Percentiles rank a stretch among this genome's conserved stretches.
Conservation (phyloP, 345 rosid genomes). For the Aethionema arabicum region DNA sequence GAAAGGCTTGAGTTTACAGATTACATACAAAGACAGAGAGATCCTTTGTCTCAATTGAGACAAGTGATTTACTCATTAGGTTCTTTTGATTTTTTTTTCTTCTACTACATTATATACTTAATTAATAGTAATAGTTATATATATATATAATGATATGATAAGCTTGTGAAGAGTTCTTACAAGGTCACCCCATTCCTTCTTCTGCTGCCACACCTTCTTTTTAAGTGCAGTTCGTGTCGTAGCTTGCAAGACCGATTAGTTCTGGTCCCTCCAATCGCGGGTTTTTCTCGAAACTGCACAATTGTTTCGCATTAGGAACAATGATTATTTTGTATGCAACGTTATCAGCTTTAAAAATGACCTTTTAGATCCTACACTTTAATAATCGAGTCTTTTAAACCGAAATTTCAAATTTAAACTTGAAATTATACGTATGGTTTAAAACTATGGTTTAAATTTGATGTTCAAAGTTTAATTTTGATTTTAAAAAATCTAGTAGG, state of each 20-base stretch:
- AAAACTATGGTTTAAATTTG: no score
- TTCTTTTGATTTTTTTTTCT: not conserved
- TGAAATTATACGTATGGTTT: no score
- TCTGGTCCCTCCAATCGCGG: conserved; percentile 92
- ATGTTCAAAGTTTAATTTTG: no score
- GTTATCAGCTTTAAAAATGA: not conserved
- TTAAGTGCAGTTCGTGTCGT: conserved; percentile 83
- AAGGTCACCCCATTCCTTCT: conserved; percentile 35
- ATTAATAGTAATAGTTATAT: conserved; percentile 7
- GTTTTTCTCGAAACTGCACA: conserved; percentile 82
- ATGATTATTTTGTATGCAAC: conserved; percentile 1
- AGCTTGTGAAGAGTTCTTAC: conserved; percentile 38
- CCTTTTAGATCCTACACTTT: no score
- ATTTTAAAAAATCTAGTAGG: no score
- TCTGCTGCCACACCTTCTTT: conserved; percentile 12
- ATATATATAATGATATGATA: conserved; percentile 30
- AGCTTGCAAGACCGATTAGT: conserved; percentile 82
- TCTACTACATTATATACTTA: conserved; percentile 30
- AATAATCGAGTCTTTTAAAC: no score
- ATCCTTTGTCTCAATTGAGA: conserved; percentile 25
- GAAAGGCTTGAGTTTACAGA: conserved; percentile 3
- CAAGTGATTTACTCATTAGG: conserved; percentile 18
- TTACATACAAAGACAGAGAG: conserved; percentile 19
- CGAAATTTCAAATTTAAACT: no score
- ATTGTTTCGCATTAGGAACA: not conserved